Base-by-base conservation (phyloP, 192 early-diverging fungal species). In the Cetraspora pellucida region DNA sequence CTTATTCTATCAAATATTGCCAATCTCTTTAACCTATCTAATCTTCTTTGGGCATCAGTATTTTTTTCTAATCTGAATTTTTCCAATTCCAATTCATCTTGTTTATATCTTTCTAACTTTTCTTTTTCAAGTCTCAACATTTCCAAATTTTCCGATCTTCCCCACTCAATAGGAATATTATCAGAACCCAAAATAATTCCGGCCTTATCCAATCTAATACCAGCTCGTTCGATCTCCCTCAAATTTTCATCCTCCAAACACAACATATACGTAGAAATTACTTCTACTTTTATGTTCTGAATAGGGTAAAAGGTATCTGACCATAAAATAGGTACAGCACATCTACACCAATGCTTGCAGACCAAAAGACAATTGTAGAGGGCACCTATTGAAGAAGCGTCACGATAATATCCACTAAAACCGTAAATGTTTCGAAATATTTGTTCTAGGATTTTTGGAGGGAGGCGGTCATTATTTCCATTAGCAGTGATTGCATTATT, bases 331-430 rank as follows among this genome's bases (percentile, higher is more conserved):
- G 66, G 66, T 68, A 68, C 23, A 2, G 21, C 45, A 49, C 8
- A 23, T 47, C 11, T 25, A 25, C 66, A 49, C 66, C 66, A 68
- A 17, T 10, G 2, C 46, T 23, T 68, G 25, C 46, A 46, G 7
- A 68, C 66, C 46, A 68, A 68, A 46, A 68, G 23, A 68, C 66
- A 68, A 21, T 37, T 46, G 25, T 49, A 47, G 27, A 68, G 17
- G 46, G 23, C 6, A 28, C 21, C n/a, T n/a, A 68, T 21, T 13
- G 44, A 9, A 23, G 44, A 2, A 14, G 44, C 19, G 21, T 37
- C 46, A 25, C 45, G 66, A 47, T 68, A 68, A 27, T 1, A 14
- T 23, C 66, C 66, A 23, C 45, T 7, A 68, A 25, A 27, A 0
- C 66, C 66, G 13, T 47, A 47, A 49, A 68, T 68, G 0, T 49